These are phyloP conservation scores for Neofusicoccum sp. DNA, from an alignment of 2,329 filamentous ascomycete genomes.

Conservation along the genomic window DNA sequence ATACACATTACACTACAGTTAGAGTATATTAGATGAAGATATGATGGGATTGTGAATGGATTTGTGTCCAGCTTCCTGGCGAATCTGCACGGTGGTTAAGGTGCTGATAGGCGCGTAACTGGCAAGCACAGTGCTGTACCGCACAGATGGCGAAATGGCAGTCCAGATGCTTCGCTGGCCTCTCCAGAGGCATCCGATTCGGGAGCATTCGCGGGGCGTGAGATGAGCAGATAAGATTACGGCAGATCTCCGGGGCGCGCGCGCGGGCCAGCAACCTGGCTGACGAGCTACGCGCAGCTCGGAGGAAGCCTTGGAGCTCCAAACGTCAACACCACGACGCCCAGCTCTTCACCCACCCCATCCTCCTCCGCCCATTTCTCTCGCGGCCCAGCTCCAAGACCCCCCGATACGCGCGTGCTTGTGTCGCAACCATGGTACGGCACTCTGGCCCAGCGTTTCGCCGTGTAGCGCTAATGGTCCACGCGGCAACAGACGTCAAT, in stretches of 20 bases:
- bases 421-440: slow-evolving; percentile 7
- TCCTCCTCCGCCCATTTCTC: slow-evolving; percentile 9
- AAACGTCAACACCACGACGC: slow-evolving; percentile 13
- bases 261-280: not conserved
- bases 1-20: not conserved
- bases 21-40: slow-evolving; percentile 4
- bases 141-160: too few relatives aligned
- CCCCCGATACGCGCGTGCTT: not conserved
- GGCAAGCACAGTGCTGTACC: too few relatives aligned
- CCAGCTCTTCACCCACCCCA: slow-evolving; percentile 7
- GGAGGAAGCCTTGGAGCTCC: slow-evolving; percentile 17
- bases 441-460: not conserved
- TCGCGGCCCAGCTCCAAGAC: not conserved
- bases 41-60: not conserved
- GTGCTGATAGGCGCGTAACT: too few relatives aligned
- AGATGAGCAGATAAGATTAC: slow-evolving; percentile 12
- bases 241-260: not conserved
- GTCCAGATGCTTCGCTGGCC: not conserved
- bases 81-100: not conserved
- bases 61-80: not conserved
- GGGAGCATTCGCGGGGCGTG: not conserved
- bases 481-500: slow-evolving; percentile 76
- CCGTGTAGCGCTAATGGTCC: not conserved
- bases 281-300: slow-evolving; percentile 11
- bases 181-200: not conserved